Conservation (phyloP, 2,329 filamentous ascomycete species). For the Dendryphion nanum region DNA sequence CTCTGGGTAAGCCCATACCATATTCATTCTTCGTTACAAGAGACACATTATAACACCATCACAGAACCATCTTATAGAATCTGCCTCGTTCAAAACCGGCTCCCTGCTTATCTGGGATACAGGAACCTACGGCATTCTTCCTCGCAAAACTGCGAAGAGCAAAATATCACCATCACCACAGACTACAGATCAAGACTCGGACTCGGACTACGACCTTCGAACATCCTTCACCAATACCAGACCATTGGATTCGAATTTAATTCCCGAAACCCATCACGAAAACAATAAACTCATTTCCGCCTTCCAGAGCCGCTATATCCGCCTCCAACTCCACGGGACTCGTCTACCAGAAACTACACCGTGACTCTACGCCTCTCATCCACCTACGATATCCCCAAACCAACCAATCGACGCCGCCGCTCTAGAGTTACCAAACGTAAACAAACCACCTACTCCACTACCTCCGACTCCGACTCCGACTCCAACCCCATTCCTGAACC, state of each 20-base stretch:
- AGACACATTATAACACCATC: too few species aligned
- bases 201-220: background rate
- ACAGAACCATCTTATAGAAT: conserved; percentile 46
- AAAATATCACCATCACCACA: conserved; percentile 19
- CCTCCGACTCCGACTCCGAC: conserved; percentile 11
- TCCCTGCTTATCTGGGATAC: conserved; percentile 48
- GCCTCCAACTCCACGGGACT: conserved; percentile 42
- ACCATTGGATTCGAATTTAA: background rate
- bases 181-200: conserved; percentile 30
- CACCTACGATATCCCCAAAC: conserved; percentile 24
- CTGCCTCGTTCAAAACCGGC: conserved; percentile 43
- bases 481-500: background rate
- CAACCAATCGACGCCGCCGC: conserved; percentile 2
- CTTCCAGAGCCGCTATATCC: conserved; percentile 40
- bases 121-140: conserved; percentile 43
- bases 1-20: conserved; percentile 34
- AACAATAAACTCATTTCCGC: conserved; percentile 39
- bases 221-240: background rate
- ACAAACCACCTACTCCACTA: conserved; percentile 1
- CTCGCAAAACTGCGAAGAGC: conserved; percentile 11
- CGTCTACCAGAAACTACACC: conserved; percentile 41
- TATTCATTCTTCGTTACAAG: background rate
- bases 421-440: conserved; percentile 9
- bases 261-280: too few species aligned
- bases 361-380: conserved; percentile 40